phyloP scores from a whole-genome alignment of 116 monocot genomes.

The Zostera marina region DNA sequence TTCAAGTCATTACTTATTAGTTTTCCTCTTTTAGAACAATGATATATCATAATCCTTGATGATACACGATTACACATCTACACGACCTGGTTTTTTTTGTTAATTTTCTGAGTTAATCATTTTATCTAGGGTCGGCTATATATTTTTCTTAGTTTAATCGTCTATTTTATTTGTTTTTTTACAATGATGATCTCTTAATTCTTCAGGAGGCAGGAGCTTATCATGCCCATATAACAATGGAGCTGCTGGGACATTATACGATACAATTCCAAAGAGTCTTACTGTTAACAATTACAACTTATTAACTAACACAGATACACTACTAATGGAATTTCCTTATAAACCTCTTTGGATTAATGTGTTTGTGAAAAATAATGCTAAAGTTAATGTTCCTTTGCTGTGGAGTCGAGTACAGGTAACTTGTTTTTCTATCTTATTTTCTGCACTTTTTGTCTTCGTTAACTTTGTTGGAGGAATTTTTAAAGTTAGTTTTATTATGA shows the following conservation, averaged over 20 bases:
- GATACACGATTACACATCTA: too few relatives aligned
- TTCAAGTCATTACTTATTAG: too few relatives aligned
- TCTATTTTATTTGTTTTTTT: background rate
- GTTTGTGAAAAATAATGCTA: constrained; percentile 75
- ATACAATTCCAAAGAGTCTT: constrained; percentile 80
- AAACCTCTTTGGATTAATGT: constrained; percentile 98
- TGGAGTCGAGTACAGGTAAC: constrained; percentile 97
- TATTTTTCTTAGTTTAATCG: too few relatives aligned
- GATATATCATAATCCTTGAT: too few relatives aligned
- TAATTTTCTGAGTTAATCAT: too few relatives aligned
- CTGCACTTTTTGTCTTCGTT: too few relatives aligned
- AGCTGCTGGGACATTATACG: constrained; percentile 98
- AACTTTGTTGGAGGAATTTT: too few relatives aligned
- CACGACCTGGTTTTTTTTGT: too few relatives aligned
- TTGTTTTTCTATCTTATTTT: background rate
- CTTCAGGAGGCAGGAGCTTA: constrained; percentile 70
- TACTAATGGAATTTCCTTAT: constrained; percentile 81
- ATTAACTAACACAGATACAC: constrained; percentile 86
- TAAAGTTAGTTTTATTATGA: too few relatives aligned
- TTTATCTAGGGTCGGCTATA: too few relatives aligned
- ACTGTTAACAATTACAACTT: constrained; percentile 75
- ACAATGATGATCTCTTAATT: background rate
- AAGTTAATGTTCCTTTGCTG: constrained; percentile 80
- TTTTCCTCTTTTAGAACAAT: too few relatives aligned
- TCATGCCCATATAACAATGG: constrained; percentile 84